Base-by-base conservation (phyloP, 305 asterid species). In the Solanum aculeatissimum region DNA sequence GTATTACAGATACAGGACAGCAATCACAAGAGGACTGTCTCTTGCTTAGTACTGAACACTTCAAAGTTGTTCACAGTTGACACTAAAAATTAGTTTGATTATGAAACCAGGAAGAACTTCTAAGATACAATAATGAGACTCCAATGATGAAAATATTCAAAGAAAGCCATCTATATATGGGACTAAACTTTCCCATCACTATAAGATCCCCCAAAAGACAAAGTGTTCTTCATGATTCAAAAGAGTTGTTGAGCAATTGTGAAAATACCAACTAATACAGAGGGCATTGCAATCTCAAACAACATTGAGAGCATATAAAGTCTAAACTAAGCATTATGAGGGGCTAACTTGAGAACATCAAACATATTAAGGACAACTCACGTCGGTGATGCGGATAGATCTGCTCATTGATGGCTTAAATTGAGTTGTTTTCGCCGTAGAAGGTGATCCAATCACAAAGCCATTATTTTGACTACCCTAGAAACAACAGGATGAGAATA, bases 401-500 rank as follows among this genome's bases (percentile, higher is more conserved):
- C 87, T 90, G 77, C 86, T 89, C 85, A 86, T 65, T 60, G 89
- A 83, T 89, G 87, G 85, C 88, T 84, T 89, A 65, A 88, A 83
- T 83, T 68, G 86, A 85, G 88, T 85, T 84, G 90, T 83, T 88
- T 91, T 93, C 72, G 92, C 89, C 83, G 89, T 35, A 68, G 93
- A 58, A 53, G 89, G 85, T 29, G 93, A 87, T 75, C 88, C 91
- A 65, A 71, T 83, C 74, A 83, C 85, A 83, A 85, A 83, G 85
- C 88, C 92, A 86, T 89, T 93, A 90, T 87, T 87, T 86, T 85
- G 94, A 89, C 87, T 87, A 86, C 84, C 92, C 97, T 95, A 68
- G 74, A 85, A 84, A 89, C 68, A 84, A 84, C 57, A 78, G 72
- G 53, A 83, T 8, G 55, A 65, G 85, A 51, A 65, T 47, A 83